These are phyloP conservation scores for Lophiotrema nucula DNA, from an alignment of 495 filamentous ascomycete species.

Conservation along the genomic window DNA sequence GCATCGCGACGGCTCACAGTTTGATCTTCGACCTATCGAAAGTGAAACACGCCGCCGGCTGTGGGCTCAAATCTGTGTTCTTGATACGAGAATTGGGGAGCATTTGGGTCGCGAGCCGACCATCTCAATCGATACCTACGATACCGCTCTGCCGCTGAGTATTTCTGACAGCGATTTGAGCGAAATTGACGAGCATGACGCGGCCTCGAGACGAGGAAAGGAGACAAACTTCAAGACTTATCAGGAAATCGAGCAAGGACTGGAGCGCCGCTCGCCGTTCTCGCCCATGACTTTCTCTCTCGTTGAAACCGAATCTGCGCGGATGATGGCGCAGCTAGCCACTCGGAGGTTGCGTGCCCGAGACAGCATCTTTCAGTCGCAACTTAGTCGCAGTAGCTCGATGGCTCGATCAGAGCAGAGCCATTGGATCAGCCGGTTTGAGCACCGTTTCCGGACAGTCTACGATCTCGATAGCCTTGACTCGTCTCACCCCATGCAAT, in stretches of 20 bases:
- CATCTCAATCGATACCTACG: conserved; percentile 14
- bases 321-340: conserved; percentile 12
- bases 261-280: conserved; percentile 19
- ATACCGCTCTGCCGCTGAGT: conserved; percentile 22
- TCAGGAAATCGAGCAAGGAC: conserved; percentile 16
- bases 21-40: conserved; percentile 18
- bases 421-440: conserved; percentile 3
- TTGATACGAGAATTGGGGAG: conserved; percentile 25
- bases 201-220: not conserved
- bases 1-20: conserved; percentile 19
- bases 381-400: not conserved
- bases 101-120: conserved; percentile 25
- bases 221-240: conserved; percentile 5
- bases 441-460: conserved; percentile 7
- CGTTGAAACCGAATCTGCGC: conserved; percentile 14
- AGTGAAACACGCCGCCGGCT: conserved; percentile 19
- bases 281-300: conserved; percentile 17
- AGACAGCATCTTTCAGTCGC: conserved; percentile 13
- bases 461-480: conserved; percentile 8
- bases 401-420: not conserved
- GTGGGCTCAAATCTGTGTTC: conserved; percentile 29
- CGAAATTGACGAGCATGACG: conserved; percentile 13
- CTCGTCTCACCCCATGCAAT: conserved; percentile 13
- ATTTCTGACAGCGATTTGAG: conserved; percentile 17
- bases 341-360: conserved; percentile 1